These are phyloP conservation scores for Backusella circina DNA, from an alignment of 192 early-diverging fungal species.

Conservation along the genomic window DNA sequence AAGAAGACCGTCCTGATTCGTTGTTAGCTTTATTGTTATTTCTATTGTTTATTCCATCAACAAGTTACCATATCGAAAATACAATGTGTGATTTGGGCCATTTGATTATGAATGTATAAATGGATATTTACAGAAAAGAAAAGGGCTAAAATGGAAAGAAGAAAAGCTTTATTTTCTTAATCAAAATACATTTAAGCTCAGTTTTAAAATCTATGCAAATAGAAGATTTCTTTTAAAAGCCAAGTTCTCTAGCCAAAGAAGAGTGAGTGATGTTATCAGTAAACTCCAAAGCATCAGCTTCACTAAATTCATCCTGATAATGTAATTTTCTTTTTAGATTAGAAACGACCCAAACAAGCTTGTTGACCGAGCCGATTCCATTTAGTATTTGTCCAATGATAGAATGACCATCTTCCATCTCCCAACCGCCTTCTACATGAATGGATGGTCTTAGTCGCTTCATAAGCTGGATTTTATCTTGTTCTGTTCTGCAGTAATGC, in stretches of 20 bases:
- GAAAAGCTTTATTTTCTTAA: background rate
- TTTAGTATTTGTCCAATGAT: slow-evolving; percentile 14
- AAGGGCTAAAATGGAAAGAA: background rate
- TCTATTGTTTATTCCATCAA: background rate
- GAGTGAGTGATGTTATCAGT: background rate
- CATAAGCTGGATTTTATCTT: slow-evolving; percentile 63
- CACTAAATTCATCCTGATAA: background rate
- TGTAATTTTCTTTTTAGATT: background rate
- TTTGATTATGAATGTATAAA: background rate
- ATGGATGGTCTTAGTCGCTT: slow-evolving; percentile 57
- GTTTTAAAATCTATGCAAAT: background rate
- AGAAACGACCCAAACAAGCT: slow-evolving; percentile 31
- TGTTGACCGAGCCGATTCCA: slow-evolving; percentile 9
- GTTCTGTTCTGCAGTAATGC: slow-evolving; percentile 62
- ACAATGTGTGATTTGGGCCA: slow-evolving; percentile 53
- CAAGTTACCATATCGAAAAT: slow-evolving; percentile 69
- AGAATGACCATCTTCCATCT: slow-evolving; percentile 31
- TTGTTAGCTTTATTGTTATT: background rate
- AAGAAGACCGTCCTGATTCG: slow-evolving; percentile 59
- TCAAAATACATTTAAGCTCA: background rate
- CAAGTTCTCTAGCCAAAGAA: background rate
- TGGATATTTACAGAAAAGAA: background rate
- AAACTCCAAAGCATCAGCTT: background rate
- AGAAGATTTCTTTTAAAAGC: background rate
- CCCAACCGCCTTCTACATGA: slow-evolving; percentile 59